These are phyloP conservation scores for Tolypocladium pustulatum DNA, from an alignment of 2,329 filamentous ascomycete species.

Conservation along the genomic window DNA sequence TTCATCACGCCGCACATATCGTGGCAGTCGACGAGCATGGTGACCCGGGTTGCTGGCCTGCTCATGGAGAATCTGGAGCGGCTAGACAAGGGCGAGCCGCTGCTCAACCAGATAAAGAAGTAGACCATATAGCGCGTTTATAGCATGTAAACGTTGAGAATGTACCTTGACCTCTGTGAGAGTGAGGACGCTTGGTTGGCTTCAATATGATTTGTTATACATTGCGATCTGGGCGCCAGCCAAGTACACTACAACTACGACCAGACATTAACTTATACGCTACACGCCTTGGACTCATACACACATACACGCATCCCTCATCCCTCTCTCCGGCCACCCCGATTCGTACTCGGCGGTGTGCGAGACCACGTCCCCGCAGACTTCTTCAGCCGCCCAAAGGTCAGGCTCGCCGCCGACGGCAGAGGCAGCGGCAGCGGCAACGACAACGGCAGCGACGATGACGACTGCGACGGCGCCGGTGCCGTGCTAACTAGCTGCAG, in stretches of 20 bases:
- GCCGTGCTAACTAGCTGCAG: slow-evolving; percentile 9
- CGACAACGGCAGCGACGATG: slow-evolving; percentile 11
- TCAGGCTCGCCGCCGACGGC: slow-evolving; percentile 31
- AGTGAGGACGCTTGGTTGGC: background rate
- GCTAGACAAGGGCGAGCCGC: slow-evolving; percentile 12
- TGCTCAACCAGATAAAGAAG: slow-evolving; percentile 10
- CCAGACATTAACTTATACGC: background rate
- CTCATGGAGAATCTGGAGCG: slow-evolving; percentile 18
- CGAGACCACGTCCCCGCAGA: slow-evolving; percentile 36
- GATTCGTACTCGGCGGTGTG: slow-evolving; percentile 27
- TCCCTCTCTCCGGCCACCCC: slow-evolving; percentile 17
- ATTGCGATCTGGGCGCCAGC: background rate
- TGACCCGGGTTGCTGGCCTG: slow-evolving; percentile 13
- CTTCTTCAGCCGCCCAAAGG: slow-evolving; percentile 39
- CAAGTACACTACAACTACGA: background rate
- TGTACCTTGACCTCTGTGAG: background rate
- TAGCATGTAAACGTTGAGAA: background rate
- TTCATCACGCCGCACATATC: slow-evolving; percentile 38
- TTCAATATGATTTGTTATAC: background rate
- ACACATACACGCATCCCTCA: background rate
- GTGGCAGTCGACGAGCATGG: slow-evolving; percentile 19
- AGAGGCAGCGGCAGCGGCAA: slow-evolving; percentile 11
- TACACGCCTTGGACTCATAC: background rate
- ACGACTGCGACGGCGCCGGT: slow-evolving; percentile 12
- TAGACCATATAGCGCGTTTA: background rate